These are phyloP conservation scores for Heliosperma pusillum DNA, from an alignment of 148 eudicot species.

Conservation along the genomic window DNA sequence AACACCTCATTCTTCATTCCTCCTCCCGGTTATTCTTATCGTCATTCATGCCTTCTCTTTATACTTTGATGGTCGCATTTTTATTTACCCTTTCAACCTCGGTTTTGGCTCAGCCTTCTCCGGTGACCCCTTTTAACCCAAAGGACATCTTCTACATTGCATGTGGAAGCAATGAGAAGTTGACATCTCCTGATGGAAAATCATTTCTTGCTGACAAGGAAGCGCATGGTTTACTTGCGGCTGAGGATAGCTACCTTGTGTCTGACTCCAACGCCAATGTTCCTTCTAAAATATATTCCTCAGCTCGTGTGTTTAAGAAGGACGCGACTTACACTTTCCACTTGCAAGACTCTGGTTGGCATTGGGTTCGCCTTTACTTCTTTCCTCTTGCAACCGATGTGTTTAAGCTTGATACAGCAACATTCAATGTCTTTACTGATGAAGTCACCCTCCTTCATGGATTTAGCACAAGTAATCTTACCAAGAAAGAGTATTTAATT, in stretches of 20 bases:
- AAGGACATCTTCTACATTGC: conserved; percentile 56
- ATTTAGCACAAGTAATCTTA: conserved; percentile 28
- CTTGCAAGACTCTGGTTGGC: conserved; percentile 70
- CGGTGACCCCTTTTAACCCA: conserved; percentile 45
- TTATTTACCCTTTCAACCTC: conserved; percentile 12
- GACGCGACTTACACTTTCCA: conserved; percentile 64
- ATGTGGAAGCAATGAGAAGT: conserved; percentile 52
- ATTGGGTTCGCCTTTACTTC: conserved; percentile 85
- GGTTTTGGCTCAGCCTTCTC: not conserved
- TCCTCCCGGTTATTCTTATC: conserved; percentile 14
- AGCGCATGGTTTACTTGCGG: conserved; percentile 35
- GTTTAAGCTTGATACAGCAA: conserved; percentile 47
- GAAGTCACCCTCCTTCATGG: conserved; percentile 53
- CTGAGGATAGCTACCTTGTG: conserved; percentile 42
- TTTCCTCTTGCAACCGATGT: conserved; percentile 41
- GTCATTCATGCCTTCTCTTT: conserved; percentile 6
- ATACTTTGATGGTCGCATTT: not conserved
- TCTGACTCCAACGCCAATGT: conserved; percentile 36
- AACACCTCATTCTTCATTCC: conserved; percentile 21
- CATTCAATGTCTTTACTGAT: conserved; percentile 55
- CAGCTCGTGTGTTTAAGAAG: conserved; percentile 60
- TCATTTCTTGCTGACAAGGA: conserved; percentile 48
- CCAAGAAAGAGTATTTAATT: conserved; percentile 51
- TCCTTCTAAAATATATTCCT: conserved; percentile 44
- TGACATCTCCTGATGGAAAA: conserved; percentile 48